phyloP scores from a whole-genome alignment of 805 yeast genomes.

The Candida gorgasii region DNA sequence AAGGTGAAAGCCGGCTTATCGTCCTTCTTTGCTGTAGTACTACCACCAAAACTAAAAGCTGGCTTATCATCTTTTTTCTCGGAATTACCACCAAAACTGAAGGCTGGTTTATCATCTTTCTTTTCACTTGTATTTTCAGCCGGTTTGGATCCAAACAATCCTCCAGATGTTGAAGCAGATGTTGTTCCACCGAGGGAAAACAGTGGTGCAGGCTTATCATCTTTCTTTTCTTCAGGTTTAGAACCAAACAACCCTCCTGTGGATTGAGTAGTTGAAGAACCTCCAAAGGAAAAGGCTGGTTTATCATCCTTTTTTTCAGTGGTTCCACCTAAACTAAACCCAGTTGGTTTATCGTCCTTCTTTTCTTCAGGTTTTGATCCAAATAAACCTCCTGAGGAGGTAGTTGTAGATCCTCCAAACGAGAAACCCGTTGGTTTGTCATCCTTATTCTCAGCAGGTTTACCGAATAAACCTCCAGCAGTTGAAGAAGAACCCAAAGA shows the following conservation, averaged over 20 bases:
- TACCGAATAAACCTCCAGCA: constrained; percentile 17
- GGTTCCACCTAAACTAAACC: constrained; percentile 13
- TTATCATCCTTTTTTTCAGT: constrained; percentile 12
- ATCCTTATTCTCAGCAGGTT: constrained; percentile 16
- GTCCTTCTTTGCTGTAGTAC: constrained; percentile 13
- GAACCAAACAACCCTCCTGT: constrained; percentile 7
- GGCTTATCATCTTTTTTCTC: constrained; percentile 21
- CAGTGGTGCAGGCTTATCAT: constrained; percentile 17
- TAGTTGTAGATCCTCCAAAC: constrained; percentile 10
- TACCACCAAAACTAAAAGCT: constrained; percentile 22
- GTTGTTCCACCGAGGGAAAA: constrained; percentile 23
- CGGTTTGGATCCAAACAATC: constrained; percentile 14
- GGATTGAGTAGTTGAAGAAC: background rate
- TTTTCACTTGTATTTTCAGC: constrained; percentile 11
- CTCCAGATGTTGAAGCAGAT: constrained; percentile 5
- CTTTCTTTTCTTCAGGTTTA: constrained; percentile 14
- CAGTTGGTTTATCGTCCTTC: constrained; percentile 20
- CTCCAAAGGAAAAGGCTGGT: constrained; percentile 13
- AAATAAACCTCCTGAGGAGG: constrained; percentile 17
- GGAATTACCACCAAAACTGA: constrained; percentile 20
- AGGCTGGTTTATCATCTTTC: constrained; percentile 16
- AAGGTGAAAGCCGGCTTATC: constrained; percentile 12
- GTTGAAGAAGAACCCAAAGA: constrained; percentile 17
- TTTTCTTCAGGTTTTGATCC: constrained; percentile 22
- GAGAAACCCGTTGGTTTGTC: constrained; percentile 8